These are phyloP conservation scores for Martiniozyma asiatica DNA, from an alignment of 1,139 yeast genomes.

Conservation along the genomic window DNA sequence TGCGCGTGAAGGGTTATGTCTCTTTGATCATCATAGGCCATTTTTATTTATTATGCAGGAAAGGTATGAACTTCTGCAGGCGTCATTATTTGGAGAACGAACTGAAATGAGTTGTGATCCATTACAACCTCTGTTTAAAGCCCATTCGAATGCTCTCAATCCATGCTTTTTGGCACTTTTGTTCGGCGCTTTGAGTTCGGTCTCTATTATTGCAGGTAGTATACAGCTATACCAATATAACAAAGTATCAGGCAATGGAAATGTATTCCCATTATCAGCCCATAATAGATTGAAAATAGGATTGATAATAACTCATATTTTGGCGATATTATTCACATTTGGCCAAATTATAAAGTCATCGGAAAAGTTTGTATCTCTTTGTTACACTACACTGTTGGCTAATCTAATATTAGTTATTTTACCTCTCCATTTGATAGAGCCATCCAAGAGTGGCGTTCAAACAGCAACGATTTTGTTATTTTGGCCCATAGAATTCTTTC, in stretches of 20 bases:
- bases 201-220: conserved; percentile 22
- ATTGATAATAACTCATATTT: conserved; percentile 8
- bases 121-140: conserved; percentile 2
- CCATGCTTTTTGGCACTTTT: conserved; percentile 39
- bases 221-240: conserved; percentile 19
- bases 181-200: conserved; percentile 15
- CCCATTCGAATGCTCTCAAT: conserved; percentile 37
- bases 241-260: conserved; percentile 12
- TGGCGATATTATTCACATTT: conserved; percentile 5
- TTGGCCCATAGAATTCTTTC: conserved; percentile 29
- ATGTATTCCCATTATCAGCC: conserved; percentile 9
- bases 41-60: too few relatives aligned
- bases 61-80: too few relatives aligned
- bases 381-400: conserved; percentile 17
- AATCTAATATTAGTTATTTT: conserved; percentile 19
- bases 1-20: too few relatives aligned
- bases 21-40: too few relatives aligned
- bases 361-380: conserved; percentile 18
- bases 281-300: conserved; percentile 10
- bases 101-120: too few relatives aligned
- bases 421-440: conserved; percentile 34
- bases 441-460: conserved; percentile 25
- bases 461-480: conserved; percentile 27
- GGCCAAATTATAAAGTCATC: background rate
- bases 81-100: too few relatives aligned